phyloP scores from a whole-genome alignment of 192 early-diverging fungal species.

The Backusella psychrophila region DNA sequence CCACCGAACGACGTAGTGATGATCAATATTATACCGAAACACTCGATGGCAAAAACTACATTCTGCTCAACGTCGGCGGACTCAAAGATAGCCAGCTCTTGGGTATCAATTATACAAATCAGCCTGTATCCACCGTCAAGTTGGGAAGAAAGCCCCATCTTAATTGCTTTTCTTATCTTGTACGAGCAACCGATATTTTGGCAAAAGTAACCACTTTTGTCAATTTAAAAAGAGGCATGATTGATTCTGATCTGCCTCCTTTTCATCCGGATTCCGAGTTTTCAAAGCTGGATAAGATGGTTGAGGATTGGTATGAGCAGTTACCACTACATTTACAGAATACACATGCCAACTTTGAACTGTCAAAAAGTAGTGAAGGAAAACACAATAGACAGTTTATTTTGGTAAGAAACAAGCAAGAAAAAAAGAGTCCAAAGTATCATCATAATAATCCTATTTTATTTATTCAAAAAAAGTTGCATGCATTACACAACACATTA shows the following conservation, averaged over 20 bases:
- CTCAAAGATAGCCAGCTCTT: neutral
- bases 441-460: neutral
- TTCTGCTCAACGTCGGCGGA: neutral
- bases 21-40: conserved; percentile 15
- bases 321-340: conserved; percentile 34
- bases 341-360: conserved; percentile 37
- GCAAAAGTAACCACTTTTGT: conserved; percentile 45
- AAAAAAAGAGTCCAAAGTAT: no score
- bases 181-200: conserved; percentile 41
- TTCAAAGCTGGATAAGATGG: conserved; percentile 31
- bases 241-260: conserved; percentile 27
- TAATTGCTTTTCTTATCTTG: conserved; percentile 31
- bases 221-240: conserved; percentile 38
- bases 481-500: conserved; percentile 45
- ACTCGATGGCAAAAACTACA: neutral
- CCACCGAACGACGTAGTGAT: neutral
- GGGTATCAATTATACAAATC: neutral
- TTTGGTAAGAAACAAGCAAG: neutral
- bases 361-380: conserved; percentile 16
- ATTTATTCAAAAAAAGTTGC: conserved; percentile 11
- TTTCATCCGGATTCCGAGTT: conserved; percentile 47
- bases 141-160: neutral
- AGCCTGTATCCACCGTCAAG: neutral
- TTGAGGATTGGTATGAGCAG: conserved; percentile 39
- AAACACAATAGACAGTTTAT: conserved; percentile 21